Evolutionary conservation across 1,284 basidiomycete species (phyloP).

Genomic region (Vanrija humicola): DNA sequence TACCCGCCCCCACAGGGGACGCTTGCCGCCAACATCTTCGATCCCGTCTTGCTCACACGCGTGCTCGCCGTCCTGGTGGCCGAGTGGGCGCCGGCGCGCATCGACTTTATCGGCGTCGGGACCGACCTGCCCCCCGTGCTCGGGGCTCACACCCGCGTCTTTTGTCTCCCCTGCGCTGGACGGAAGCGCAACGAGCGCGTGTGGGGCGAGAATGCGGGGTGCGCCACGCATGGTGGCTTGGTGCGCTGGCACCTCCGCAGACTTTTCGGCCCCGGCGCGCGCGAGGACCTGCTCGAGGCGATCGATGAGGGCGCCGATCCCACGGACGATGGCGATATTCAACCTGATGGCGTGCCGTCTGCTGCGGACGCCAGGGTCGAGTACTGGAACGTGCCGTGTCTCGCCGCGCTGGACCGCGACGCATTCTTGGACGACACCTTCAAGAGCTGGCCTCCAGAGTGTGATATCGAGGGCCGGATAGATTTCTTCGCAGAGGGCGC

Average conservation of each 20-base stretch:
- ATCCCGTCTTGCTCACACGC: conserved; percentile 16
- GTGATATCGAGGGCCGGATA: conserved; percentile 7
- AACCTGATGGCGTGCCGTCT: conserved; percentile 12
- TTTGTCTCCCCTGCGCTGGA: background rate
- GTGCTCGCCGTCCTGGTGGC: conserved; percentile 11
- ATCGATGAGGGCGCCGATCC: conserved; percentile 18
- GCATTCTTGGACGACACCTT: conserved; percentile 12
- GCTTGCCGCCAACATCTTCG: conserved; percentile 3
- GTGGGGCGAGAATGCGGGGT: background rate
- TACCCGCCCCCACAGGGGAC: conserved; percentile 4
- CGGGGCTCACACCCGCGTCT: conserved; percentile 5
- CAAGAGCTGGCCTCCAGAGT: conserved; percentile 8
- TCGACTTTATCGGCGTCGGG: conserved; percentile 11
- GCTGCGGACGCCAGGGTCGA: conserved; percentile 1
- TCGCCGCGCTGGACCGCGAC: conserved; percentile 5
- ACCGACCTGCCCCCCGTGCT: conserved; percentile 12
- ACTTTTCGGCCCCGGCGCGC: conserved; percentile 3
- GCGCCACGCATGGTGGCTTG: conserved; percentile 6
- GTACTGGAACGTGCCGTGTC: conserved; percentile 14
- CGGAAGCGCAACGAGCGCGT: background rate
- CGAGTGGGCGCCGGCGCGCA: conserved; percentile 11
- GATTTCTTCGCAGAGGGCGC: conserved; percentile 2
- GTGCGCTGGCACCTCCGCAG: conserved; percentile 16
- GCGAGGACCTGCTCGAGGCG: conserved; percentile 12
- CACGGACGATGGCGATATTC: conserved; percentile 16